phyloP scores from a whole-genome alignment of 1,284 basidiomycete genomes.

The Ustilago vetiveriae region DNA sequence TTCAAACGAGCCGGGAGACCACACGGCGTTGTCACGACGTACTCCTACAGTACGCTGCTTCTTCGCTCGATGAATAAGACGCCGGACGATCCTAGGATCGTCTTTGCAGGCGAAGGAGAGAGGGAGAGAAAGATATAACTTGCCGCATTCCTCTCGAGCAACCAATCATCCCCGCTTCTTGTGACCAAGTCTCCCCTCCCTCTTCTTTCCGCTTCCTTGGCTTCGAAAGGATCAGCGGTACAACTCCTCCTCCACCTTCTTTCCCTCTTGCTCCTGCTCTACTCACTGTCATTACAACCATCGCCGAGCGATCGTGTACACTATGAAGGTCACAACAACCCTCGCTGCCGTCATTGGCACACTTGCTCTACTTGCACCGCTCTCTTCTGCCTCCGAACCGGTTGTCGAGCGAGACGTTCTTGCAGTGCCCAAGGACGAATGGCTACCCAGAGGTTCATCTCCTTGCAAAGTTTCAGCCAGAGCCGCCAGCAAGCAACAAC shows the following conservation, averaged over 20 bases:
- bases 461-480: background rate
- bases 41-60: too few relatives aligned
- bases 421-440: background rate
- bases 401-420: background rate
- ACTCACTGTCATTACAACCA: background rate
- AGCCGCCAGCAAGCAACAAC: conserved; percentile 5
- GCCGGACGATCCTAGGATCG: background rate
- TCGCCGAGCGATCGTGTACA: too few relatives aligned
- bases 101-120: background rate
- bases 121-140: too few relatives aligned
- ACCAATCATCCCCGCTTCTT: background rate
- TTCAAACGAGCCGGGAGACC: too few relatives aligned
- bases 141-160: too few relatives aligned
- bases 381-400: conserved; percentile 1
- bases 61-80: background rate
- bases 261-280: too few relatives aligned
- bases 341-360: conserved; percentile 16
- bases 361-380: conserved; percentile 22
- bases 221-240: too few relatives aligned
- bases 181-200: background rate
- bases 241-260: too few relatives aligned
- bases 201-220: background rate
- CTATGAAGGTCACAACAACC: conserved; percentile 16
- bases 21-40: too few relatives aligned
- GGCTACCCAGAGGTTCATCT: background rate